Conservation (phyloP, 2,329 filamentous ascomycete species). For the Gnomoniopsis sp. region DNA sequence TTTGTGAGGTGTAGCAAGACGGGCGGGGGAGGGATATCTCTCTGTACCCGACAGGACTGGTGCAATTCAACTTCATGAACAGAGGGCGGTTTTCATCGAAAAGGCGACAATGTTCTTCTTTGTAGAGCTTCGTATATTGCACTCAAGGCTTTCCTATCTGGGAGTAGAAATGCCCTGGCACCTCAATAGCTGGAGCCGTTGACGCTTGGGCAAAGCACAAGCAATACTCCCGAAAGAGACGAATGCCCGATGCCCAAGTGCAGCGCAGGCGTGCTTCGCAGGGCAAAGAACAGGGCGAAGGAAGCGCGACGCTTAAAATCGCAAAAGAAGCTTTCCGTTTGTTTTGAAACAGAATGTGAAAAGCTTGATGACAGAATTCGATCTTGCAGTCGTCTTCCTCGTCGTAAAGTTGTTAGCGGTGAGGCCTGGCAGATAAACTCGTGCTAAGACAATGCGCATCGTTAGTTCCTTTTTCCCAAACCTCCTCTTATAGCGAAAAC, state of each 20-base stretch:
- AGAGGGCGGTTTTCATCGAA: constrained; percentile 47
- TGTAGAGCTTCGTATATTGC: constrained; percentile 21
- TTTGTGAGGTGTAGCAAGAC: constrained; percentile 23
- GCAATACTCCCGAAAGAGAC: constrained; percentile 28
- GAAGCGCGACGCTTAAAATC: not conserved
- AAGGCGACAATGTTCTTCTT: constrained; percentile 40
- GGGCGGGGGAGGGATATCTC: constrained; percentile 23
- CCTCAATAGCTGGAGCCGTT: constrained; percentile 32
- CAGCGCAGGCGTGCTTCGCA: constrained; percentile 13
- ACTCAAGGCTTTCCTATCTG: constrained; percentile 14
- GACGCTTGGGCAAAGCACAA: constrained; percentile 19
- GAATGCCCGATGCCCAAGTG: constrained; percentile 22
- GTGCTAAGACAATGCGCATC: constrained; percentile 14
- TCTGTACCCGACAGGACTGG: constrained; percentile 30
- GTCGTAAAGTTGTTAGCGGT: constrained; percentile 9
- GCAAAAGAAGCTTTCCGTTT: constrained; percentile 9
- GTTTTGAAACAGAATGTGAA: constrained; percentile 15
- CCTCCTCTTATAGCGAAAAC: constrained; percentile 9
- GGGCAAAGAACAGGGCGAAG: constrained; percentile 3
- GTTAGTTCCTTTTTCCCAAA: constrained; percentile 15
- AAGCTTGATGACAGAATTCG: constrained; percentile 7
- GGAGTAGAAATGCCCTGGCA: constrained; percentile 31
- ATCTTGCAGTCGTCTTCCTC: constrained; percentile 10
- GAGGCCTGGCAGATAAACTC: constrained; percentile 10
- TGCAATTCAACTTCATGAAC: constrained; percentile 38